Evolutionary conservation across 768 basidiomycete genomes (phyloP), one percentile per base, ranked within the genome.

Genomic region (Leucocoprinus birnbaumii): DNA sequence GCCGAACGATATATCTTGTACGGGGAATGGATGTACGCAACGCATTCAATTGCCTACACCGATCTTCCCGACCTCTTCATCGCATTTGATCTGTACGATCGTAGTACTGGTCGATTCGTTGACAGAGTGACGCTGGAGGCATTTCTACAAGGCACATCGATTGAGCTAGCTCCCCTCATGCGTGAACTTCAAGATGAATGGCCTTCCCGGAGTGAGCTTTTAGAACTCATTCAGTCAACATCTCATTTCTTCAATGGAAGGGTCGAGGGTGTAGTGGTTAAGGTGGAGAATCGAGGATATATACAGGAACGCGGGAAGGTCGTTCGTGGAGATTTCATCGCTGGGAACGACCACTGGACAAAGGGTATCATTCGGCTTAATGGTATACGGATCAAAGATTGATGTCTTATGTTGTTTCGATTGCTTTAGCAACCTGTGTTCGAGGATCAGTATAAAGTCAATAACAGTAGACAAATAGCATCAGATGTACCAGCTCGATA

Each of bases 21-120:
- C 58, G 85, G 85, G 27, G 84, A 87, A 65, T 86, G 85, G 83
- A 69, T 83, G 62, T 79, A 71, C 38, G 82, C 80, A 27, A 83
- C 80, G 13, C 84, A 85, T 64, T 84, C 83, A 4, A 82, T 85
- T 48, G 64, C 78, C 3, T 85, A 85, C 65, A 73, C 76, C 7
- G 62, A 64, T 16, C 77, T 86, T 9, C 80, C 82, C 1, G 78
- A 79, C 59, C 72, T 68, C 40, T 84, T 86, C 66, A 63, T 85
- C 52, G 83, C 81, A 2, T 85, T 80, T 61, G 83, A 84, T 59
- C 51, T 84, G 35, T 84, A 78, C 62, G 84, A 86, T 62, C 75
- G 84, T 42, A 70, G 66, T 27, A 73, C 71, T 5, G 62, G 63
- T 4, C 62, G 60, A 5, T 85, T 77, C 69, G 65, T 65, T 25